A percentile compares a stretch with the other conserved stretches of the same genome.
These are phyloP conservation scores for Penicillium ochrochloron DNA, from an alignment of 495 filamentous ascomycete species.

Conservation along the genomic window DNA sequence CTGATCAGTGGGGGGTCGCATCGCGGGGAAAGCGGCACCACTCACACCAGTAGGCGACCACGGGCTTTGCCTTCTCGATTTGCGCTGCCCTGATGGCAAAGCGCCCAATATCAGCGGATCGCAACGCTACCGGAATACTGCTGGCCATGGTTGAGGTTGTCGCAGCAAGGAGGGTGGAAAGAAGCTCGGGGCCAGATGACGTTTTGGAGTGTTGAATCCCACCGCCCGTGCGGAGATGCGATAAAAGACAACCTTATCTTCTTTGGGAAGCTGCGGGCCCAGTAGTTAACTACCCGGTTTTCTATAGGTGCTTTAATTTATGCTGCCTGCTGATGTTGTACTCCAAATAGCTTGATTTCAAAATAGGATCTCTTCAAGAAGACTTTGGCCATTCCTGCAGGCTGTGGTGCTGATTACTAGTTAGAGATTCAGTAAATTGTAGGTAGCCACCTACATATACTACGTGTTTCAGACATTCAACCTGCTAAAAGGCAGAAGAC, in stretches of 20 bases:
- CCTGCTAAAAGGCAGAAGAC: no score
- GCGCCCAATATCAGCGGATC: slow-evolving; percentile 73
- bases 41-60: slow-evolving; percentile 94
- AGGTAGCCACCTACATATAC: neutral
- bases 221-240: slow-evolving; percentile 38
- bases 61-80: slow-evolving; percentile 80
- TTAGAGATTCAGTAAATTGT: neutral
- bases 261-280: neutral
- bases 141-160: slow-evolving; percentile 62
- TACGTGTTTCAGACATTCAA: neutral
- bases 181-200: slow-evolving; percentile 27
- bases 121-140: slow-evolving; percentile 73
- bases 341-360: no score
- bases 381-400: neutral
- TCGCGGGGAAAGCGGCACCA: slow-evolving; percentile 27
- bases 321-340: neutral
- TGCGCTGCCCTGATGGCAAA: slow-evolving; percentile 84
- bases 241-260: slow-evolving; percentile 18
- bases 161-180: slow-evolving; percentile 6
- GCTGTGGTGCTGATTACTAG: neutral
- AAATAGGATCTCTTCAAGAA: no score
- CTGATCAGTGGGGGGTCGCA: slow-evolving; percentile 14
- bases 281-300: no score
- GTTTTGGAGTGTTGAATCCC: slow-evolving; percentile 30
- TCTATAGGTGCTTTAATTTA: neutral